These are phyloP conservation scores for Lentinula novae-zelandiae DNA, from an alignment of 1,284 basidiomycete species.

Conservation along the genomic window DNA sequence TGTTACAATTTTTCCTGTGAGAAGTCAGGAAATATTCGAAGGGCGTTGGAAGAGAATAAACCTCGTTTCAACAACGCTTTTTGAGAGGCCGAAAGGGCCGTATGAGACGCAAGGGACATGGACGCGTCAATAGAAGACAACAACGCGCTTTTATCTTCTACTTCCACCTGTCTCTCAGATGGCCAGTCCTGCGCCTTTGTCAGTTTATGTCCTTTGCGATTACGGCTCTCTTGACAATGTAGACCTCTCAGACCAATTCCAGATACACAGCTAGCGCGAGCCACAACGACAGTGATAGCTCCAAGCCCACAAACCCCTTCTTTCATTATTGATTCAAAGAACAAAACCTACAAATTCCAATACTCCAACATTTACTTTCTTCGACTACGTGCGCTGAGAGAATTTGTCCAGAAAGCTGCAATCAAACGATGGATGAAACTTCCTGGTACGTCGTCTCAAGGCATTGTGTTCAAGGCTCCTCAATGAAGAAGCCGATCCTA, in stretches of 20 bases:
- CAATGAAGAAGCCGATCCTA: conserved; percentile 23
- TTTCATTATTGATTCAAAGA: conserved; percentile 49
- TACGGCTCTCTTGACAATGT: neutral
- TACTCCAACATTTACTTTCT: conserved; percentile 94
- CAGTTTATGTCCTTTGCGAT: neutral
- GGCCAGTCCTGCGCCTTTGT: neutral
- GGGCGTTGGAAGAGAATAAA: conserved; percentile 11
- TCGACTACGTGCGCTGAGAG: conserved; percentile 63
- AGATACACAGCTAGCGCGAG: conserved; percentile 4
- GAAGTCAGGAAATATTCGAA: neutral
- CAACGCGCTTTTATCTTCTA: conserved; percentile 6
- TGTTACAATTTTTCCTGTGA: conserved; percentile 40
- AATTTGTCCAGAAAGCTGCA: conserved; percentile 64
- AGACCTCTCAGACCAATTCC: neutral
- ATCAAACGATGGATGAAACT: conserved; percentile 62
- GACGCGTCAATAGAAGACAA: conserved; percentile 9
- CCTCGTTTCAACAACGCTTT: conserved; percentile 26
- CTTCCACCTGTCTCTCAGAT: neutral
- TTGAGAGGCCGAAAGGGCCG: conserved; percentile 7
- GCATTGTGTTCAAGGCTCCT: conserved; percentile 2
- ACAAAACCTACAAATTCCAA: conserved; percentile 80
- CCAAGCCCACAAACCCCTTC: conserved; percentile 40
- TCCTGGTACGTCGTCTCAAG: conserved; percentile 41
- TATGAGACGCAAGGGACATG: neutral
- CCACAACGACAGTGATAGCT: conserved; percentile 24